Percentiles rank a stretch among this genome's conserved stretches.
These are phyloP conservation scores for Myriosclerotinia duriaeana DNA, from an alignment of 2,329 filamentous ascomycete species.

Conservation along the genomic window DNA sequence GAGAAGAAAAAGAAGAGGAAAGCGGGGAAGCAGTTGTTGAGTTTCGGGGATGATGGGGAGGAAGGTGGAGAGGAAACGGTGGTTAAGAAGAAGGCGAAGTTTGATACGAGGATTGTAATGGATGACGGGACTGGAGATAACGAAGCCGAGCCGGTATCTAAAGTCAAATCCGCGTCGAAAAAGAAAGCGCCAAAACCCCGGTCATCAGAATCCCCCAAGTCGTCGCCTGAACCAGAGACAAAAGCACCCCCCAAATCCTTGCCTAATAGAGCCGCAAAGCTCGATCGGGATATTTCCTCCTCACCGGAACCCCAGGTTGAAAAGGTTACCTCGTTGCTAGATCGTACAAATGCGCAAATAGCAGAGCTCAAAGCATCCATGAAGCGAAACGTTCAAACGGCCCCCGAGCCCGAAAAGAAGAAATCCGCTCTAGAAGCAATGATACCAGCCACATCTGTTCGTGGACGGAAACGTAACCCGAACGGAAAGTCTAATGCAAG, in stretches of 20 bases:
- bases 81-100: slow-evolving; percentile 72
- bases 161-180: slow-evolving; percentile 38
- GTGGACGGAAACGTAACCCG: slow-evolving; percentile 67
- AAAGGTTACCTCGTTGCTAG: slow-evolving; percentile 50
- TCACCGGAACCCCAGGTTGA: slow-evolving; percentile 43
- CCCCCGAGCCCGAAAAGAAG: slow-evolving; percentile 56
- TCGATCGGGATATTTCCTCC: slow-evolving; percentile 41
- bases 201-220: slow-evolving; percentile 42
- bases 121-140: slow-evolving; percentile 49
- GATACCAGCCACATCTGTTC: slow-evolving; percentile 69
- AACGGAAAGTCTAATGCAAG: slow-evolving; percentile 53
- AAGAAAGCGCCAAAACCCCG: slow-evolving; percentile 38
- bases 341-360: slow-evolving; percentile 76
- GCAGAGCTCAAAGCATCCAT: slow-evolving; percentile 79
- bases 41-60: slow-evolving; percentile 68
- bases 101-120: slow-evolving; percentile 72
- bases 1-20: slow-evolving; percentile 68
- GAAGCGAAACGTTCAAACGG: slow-evolving; percentile 60
- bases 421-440: slow-evolving; percentile 70
- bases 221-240: slow-evolving; percentile 43
- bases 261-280: slow-evolving; percentile 37
- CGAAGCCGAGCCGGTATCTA: slow-evolving; percentile 39
- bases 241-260: slow-evolving; percentile 35
- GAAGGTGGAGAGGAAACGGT: slow-evolving; percentile 56
- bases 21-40: slow-evolving; percentile 72